These are phyloP conservation scores for Akanthomyces lecanii DNA, from an alignment of 2,329 filamentous ascomycete species.

Conservation along the genomic window DNA sequence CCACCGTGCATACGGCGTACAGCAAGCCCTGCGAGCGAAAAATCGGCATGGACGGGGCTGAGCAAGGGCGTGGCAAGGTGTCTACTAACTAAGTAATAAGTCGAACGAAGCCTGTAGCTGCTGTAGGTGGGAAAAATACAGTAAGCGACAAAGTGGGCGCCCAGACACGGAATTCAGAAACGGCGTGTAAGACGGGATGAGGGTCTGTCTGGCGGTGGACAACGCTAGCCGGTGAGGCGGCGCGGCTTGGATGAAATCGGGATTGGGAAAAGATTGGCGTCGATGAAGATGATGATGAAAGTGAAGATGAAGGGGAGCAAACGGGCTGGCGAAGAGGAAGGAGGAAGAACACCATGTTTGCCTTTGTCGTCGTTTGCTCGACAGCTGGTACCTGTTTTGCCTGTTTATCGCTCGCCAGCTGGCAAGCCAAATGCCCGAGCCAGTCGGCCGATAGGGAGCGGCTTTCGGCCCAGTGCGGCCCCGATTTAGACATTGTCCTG, in stretches of 20 bases:
- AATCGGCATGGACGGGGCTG: not conserved
- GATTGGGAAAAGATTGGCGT: not conserved
- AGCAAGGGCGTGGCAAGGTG: not conserved
- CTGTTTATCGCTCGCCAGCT: not conserved
- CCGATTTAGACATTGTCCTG: not conserved
- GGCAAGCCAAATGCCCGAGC: not conserved
- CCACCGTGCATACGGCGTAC: not conserved
- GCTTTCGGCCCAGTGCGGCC: constrained; percentile 1
- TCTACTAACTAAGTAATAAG: not conserved
- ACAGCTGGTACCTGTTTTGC: not conserved
- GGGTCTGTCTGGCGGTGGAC: not conserved
- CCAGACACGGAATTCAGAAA: not conserved
- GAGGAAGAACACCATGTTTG: not conserved
- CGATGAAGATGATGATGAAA: not conserved
- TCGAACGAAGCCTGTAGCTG: not conserved
- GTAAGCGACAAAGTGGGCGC: not conserved
- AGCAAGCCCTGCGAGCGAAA: not conserved
- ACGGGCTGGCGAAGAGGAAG: not conserved
- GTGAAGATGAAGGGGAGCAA: no score
- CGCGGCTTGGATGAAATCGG: not conserved
- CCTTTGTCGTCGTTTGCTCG: not conserved
- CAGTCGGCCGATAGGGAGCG: not conserved
- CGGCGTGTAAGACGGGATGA: not conserved
- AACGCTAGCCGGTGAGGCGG: not conserved
- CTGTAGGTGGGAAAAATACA: not conserved